Conservation (phyloP, 2,329 filamentous ascomycete genomes). For the Chaetomiaceae sp. region DNA sequence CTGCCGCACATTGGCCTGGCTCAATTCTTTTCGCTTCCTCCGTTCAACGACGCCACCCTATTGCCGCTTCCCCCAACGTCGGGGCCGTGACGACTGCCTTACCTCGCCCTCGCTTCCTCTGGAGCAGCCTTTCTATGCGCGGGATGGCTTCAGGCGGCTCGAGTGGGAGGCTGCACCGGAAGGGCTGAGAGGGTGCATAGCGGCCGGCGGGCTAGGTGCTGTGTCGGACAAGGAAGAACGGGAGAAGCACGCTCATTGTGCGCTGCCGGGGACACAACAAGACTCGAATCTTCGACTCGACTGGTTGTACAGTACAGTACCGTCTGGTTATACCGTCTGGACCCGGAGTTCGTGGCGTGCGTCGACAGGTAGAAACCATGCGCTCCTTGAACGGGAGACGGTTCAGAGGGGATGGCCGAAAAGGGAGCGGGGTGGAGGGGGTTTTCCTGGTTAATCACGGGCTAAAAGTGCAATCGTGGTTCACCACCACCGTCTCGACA, state of each 20-base stretch:
- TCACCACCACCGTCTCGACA: background rate
- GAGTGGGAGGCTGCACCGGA: constrained; percentile 7
- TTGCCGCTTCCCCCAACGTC: background rate
- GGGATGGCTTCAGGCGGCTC: background rate
- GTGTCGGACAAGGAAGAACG: too few species aligned
- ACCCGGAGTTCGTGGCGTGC: constrained; percentile 1
- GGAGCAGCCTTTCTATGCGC: background rate
- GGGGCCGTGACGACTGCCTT: constrained; percentile 1
- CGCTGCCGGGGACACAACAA: too few species aligned
- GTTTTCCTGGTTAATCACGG: background rate
- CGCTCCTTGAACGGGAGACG: constrained; percentile 1
- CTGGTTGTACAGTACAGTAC: too few species aligned
- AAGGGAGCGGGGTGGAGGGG: background rate
- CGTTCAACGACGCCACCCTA: constrained; percentile 4
- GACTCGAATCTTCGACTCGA: constrained; percentile 14
- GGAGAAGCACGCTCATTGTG: too few species aligned
- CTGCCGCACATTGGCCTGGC: constrained; percentile 26
- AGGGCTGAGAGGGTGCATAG: background rate
- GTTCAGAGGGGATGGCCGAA: background rate
- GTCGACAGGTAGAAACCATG: background rate
- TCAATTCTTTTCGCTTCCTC: constrained; percentile 26
- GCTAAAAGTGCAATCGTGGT: background rate
- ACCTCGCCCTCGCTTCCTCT: background rate
- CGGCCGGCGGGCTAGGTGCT: background rate
- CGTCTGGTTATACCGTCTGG: constrained; percentile 7